A percentile compares a stretch with the other conserved stretches of the same genome.
phyloP scores from a whole-genome alignment of 139 green algal genomes.

The Picochlorum sp. region DNA sequence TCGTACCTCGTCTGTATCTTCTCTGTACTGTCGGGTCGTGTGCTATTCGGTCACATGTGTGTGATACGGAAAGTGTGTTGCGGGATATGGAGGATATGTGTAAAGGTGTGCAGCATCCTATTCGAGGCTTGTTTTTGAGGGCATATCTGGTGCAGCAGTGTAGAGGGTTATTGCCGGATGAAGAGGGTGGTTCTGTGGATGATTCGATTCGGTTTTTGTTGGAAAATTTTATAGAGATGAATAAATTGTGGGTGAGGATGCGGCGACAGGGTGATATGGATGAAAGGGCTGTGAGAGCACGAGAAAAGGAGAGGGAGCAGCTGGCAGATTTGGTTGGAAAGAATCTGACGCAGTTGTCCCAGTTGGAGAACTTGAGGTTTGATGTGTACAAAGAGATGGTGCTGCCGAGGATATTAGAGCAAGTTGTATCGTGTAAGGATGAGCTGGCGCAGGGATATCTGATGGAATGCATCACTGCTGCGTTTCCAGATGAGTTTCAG shows the following conservation, averaged over 20 bases:
- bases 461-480: slow-evolving; percentile 86
- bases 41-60: slow-evolving; percentile 1
- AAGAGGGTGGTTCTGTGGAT: slow-evolving; percentile 48
- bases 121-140: slow-evolving; percentile 90
- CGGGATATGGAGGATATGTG: slow-evolving; percentile 92
- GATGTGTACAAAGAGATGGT: slow-evolving; percentile 72
- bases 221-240: slow-evolving; percentile 99
- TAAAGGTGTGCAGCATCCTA: slow-evolving; percentile 96
- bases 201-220: slow-evolving; percentile 95
- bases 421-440: slow-evolving; percentile 87
- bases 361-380: slow-evolving; percentile 89
- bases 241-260: slow-evolving; percentile 98
- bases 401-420: slow-evolving; percentile 17
- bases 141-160: slow-evolving; percentile 77
- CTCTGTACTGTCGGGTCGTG: slow-evolving; percentile 9
- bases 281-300: slow-evolving; percentile 44
- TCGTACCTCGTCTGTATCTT: slow-evolving; percentile 84
- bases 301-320: slow-evolving; percentile 83
- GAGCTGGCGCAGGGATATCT: slow-evolving; percentile 98
- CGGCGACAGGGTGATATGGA: slow-evolving; percentile 40
- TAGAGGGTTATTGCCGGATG: slow-evolving; percentile 60
- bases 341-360: slow-evolving; percentile 90
- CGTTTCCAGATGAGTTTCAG: slow-evolving; percentile 94
- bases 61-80: neutral
- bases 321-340: slow-evolving; percentile 93